Evolutionary conservation across 345 rosid species (phyloP).

Genomic region (Ceriops zippeliana): DNA sequence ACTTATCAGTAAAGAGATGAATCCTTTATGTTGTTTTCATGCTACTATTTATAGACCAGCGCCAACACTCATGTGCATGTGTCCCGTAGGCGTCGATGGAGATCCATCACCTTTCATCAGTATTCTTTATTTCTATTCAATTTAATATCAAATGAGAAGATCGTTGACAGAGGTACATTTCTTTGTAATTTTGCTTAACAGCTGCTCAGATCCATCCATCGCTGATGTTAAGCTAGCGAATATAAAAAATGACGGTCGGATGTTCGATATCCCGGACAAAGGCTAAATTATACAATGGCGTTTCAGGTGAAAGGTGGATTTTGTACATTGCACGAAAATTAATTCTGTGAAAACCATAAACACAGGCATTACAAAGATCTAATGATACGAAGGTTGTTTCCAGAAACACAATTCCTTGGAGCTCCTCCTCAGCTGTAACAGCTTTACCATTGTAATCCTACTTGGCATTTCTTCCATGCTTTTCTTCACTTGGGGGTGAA

Average conservation of each 20-base stretch:
- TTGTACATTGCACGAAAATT: conserved; percentile 36
- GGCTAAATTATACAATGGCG: neutral
- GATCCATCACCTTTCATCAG: too few relatives aligned
- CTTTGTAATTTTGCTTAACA: too few relatives aligned
- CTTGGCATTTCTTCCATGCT: neutral
- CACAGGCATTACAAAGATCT: conserved; percentile 29
- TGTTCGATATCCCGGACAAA: neutral
- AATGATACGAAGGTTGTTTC: conserved; percentile 21
- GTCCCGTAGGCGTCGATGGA: too few relatives aligned
- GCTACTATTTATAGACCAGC: too few relatives aligned
- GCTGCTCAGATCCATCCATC: too few relatives aligned
- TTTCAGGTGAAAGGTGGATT: conserved; percentile 20
- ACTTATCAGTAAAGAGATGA: too few relatives aligned
- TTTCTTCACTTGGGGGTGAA: conserved; percentile 74
- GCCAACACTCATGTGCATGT: too few relatives aligned
- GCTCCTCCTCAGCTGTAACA: conserved; percentile 5
- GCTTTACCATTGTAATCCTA: neutral
- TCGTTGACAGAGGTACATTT: too few relatives aligned
- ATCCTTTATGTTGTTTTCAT: too few relatives aligned
- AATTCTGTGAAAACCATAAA: conserved; percentile 12
- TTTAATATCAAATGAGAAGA: too few relatives aligned
- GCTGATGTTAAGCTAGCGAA: too few relatives aligned
- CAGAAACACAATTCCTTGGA: conserved; percentile 20
- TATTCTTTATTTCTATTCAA: too few relatives aligned
- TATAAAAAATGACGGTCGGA: neutral